Conservation (phyloP, 2,329 filamentous ascomycete genomes). For the Hypoxylon sp. region DNA sequence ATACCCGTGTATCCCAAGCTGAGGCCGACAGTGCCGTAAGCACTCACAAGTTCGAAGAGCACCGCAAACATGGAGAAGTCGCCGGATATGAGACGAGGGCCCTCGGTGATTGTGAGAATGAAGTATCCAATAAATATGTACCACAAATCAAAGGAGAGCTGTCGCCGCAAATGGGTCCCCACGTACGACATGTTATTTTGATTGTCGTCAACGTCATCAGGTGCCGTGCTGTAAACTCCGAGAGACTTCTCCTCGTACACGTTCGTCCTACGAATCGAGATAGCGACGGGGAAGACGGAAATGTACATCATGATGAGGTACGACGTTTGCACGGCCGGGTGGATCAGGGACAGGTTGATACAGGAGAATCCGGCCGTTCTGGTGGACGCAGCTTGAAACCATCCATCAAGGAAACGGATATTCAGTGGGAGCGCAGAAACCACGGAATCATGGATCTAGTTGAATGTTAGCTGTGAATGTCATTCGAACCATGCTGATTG, state of each 20-base stretch:
- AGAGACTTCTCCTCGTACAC: conserved; percentile 94
- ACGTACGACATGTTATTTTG: conserved; percentile 82
- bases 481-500: not conserved
- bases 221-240: conserved; percentile 73
- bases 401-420: conserved; percentile 82
- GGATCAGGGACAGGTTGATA: conserved; percentile 80
- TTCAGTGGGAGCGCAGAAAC: conserved; percentile 77
- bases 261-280: conserved; percentile 92
- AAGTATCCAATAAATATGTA: conserved; percentile 95
- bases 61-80: conserved; percentile 76
- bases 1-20: conserved; percentile 82
- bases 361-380: conserved; percentile 91
- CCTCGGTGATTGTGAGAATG: conserved; percentile 90
- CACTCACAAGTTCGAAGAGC: conserved; percentile 88
- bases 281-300: conserved; percentile 95
- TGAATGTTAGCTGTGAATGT: conserved; percentile 28
- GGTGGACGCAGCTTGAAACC: conserved; percentile 91
- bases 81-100: conserved; percentile 70
- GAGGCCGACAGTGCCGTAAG: conserved; percentile 93
- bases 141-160: conserved; percentile 98
- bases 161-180: conserved; percentile 88
- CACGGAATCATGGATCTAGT: conserved; percentile 75
- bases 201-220: conserved; percentile 64
- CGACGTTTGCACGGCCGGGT: conserved; percentile 91
- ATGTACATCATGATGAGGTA: conserved; percentile 99